Conservation (phyloP, 345 rosid genomes). For the Syzygium grande region DNA sequence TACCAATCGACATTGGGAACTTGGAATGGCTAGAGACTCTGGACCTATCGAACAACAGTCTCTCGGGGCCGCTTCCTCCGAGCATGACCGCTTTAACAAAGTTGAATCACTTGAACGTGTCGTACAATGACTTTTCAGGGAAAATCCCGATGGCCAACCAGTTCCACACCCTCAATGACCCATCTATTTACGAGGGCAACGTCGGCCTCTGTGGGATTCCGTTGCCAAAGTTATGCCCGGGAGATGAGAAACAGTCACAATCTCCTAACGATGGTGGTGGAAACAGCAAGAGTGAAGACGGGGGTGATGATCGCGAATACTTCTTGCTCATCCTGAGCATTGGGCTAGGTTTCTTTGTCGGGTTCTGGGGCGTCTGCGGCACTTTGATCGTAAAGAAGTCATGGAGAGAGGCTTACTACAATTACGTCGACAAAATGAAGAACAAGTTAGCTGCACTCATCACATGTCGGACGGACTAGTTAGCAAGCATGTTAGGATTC, state of each 20-base stretch:
- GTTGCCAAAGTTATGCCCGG: background rate
- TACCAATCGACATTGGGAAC: constrained; percentile 15
- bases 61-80: background rate
- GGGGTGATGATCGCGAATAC: background rate
- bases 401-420: background rate
- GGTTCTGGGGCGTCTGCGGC: background rate
- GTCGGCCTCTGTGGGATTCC: background rate
- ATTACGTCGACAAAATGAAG: background rate
- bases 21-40: background rate
- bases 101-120: background rate
- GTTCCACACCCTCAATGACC: background rate
- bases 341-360: background rate
- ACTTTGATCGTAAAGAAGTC: background rate
- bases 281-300: background rate
- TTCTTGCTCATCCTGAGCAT: background rate
- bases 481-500: background rate
- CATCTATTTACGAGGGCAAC: background rate
- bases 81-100: background rate
- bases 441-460: background rate
- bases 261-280: background rate
- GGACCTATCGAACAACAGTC: background rate
- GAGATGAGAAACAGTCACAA: background rate
- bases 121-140: background rate
- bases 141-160: background rate
- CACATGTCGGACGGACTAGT: background rate